Conservation (phyloP, 1,284 basidiomycete species). For the Entoloma clypeatum region DNA sequence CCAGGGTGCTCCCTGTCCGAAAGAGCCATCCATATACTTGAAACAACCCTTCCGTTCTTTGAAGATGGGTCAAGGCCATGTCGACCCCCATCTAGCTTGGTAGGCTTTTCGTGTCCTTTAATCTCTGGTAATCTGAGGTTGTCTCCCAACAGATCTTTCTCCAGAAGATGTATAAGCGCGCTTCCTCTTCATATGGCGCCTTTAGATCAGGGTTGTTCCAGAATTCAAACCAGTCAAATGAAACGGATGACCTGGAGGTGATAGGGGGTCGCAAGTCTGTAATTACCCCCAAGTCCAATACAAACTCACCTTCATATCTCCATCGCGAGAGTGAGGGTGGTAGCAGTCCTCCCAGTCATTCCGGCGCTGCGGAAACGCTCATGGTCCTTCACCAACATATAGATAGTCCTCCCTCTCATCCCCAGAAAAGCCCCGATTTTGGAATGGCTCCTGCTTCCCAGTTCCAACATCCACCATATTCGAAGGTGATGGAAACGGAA, state of each 20-base stretch:
- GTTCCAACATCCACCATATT: slow-evolving; percentile 15
- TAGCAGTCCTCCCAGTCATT: slow-evolving; percentile 21
- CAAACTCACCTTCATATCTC: slow-evolving; percentile 21
- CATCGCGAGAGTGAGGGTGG: slow-evolving; percentile 13
- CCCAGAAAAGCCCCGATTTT: slow-evolving; percentile 11
- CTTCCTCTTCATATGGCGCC: slow-evolving; percentile 22
- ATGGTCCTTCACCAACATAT: slow-evolving; percentile 24
- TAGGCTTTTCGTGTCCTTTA: slow-evolving; percentile 20
- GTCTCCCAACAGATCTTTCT: slow-evolving; percentile 21
- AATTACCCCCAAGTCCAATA: slow-evolving; percentile 30
- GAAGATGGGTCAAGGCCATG: slow-evolving; percentile 38
- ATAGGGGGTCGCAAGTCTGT: slow-evolving; percentile 35
- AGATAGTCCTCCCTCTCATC: slow-evolving; percentile 10
- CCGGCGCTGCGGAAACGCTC: slow-evolving; percentile 22
- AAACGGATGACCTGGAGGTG: slow-evolving; percentile 34
- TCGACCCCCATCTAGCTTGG: slow-evolving; percentile 38
- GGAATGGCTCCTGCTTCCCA: slow-evolving; percentile 11
- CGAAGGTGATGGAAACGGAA: too few relatives aligned
- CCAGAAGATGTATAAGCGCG: slow-evolving; percentile 27
- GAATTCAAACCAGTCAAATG: slow-evolving; percentile 13
- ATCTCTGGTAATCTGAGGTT: slow-evolving; percentile 1
- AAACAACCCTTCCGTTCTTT: slow-evolving; percentile 36
- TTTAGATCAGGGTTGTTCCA: slow-evolving; percentile 16
- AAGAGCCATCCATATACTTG: slow-evolving; percentile 39
- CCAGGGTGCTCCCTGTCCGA: slow-evolving; percentile 40